Evolutionary conservation across 163 green algal species (phyloP).

Genomic region (Scenedesmus sp.): DNA sequence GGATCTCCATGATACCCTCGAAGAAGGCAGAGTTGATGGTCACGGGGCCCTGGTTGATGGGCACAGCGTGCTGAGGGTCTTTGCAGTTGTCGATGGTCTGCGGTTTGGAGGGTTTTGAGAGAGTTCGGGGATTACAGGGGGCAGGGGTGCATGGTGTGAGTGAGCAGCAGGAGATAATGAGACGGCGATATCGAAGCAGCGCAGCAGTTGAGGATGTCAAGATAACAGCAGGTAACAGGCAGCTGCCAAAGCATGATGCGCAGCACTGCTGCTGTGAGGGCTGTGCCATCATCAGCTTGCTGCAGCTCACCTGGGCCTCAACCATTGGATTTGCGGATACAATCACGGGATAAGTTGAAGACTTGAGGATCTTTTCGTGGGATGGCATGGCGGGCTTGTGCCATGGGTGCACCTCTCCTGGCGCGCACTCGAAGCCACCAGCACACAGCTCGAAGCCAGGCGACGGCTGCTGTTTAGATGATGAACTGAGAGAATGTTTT

Average conservation of each 20-base stretch:
- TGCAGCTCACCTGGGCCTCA: conserved; percentile 30
- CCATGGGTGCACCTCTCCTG: conserved; percentile 44
- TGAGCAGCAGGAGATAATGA: too few species aligned
- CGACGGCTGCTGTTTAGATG: background rate
- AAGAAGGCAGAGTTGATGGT: conserved; percentile 40
- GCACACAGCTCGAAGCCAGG: conserved; percentile 39
- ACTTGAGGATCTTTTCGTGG: conserved; percentile 18
- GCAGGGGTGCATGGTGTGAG: too few species aligned
- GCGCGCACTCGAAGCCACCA: conserved; percentile 27
- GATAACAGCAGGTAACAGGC: too few species aligned
- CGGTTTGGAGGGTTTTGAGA: background rate
- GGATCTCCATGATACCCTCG: conserved; percentile 41
- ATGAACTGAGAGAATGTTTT: background rate
- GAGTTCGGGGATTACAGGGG: background rate
- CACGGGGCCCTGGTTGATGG: conserved; percentile 32
- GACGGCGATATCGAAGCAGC: too few species aligned
- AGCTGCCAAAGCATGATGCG: too few species aligned
- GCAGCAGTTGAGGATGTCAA: too few species aligned
- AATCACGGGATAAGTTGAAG: conserved; percentile 32
- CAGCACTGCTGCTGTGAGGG: too few species aligned
- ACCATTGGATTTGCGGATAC: conserved; percentile 53
- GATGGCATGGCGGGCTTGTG: conserved; percentile 51
- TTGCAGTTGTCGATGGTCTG: background rate
- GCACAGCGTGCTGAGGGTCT: conserved; percentile 28
- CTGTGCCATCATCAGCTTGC: background rate